These are phyloP conservation scores for Leccinum subrobustum DNA, from an alignment of 1,284 basidiomycete genomes.

Conservation along the genomic window DNA sequence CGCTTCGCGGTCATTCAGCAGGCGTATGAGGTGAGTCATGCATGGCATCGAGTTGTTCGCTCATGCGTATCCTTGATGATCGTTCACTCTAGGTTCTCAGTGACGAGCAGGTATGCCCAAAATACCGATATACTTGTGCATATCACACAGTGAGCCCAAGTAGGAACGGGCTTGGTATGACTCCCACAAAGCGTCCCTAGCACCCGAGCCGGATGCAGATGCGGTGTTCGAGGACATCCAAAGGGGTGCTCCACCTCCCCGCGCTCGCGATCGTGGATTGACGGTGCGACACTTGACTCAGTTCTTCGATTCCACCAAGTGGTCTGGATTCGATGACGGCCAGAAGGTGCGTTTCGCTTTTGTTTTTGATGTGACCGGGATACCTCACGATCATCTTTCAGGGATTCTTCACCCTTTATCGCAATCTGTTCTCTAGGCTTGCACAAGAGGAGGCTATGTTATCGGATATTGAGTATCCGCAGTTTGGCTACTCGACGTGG, in stretches of 20 bases:
- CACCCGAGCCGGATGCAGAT: constrained; percentile 79
- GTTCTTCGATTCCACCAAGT: constrained; percentile 83
- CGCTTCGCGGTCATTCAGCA: constrained; percentile 89
- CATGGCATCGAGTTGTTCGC: neutral
- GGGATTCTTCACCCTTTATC: constrained; percentile 92
- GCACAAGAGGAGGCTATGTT: constrained; percentile 78
- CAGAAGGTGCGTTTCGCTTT: constrained; percentile 52
- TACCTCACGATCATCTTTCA: constrained; percentile 33
- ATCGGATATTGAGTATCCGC: constrained; percentile 63
- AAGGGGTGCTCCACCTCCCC: constrained; percentile 66
- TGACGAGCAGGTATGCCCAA: constrained; percentile 79
- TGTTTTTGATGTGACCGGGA: neutral
- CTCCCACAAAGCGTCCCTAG: constrained; percentile 85
- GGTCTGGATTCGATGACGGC: constrained; percentile 69
- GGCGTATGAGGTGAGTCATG: constrained; percentile 77
- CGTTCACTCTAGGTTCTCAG: constrained; percentile 63
- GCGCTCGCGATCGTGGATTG: constrained; percentile 75
- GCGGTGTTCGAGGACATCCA: constrained; percentile 85
- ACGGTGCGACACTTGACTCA: constrained; percentile 79
- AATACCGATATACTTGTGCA: constrained; percentile 1
- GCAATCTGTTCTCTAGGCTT: constrained; percentile 84
- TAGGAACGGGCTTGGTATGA: constrained; percentile 99
- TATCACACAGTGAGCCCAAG: constrained; percentile 33
- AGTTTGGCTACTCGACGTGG: constrained; percentile 83
- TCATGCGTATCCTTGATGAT: neutral